phyloP scores from a whole-genome alignment of 257 asterid species.

The Schizonepeta tenuifolia region DNA sequence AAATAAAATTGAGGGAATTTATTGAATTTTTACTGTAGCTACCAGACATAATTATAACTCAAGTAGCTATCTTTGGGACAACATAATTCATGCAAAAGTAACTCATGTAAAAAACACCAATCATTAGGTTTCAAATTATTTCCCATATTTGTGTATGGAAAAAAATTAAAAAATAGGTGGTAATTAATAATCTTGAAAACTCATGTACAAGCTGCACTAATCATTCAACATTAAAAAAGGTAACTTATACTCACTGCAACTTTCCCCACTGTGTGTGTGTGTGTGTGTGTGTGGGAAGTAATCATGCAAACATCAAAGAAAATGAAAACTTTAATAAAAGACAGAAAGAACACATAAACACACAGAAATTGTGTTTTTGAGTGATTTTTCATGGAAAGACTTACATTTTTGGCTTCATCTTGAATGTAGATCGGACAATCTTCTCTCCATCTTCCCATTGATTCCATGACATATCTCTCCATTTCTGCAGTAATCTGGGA shows the following conservation, averaged over 20 bases:
- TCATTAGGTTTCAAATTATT: slow-evolving; percentile 39
- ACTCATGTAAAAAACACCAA: slow-evolving; percentile 40
- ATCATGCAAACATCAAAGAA: slow-evolving; percentile 30
- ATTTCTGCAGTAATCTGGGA: slow-evolving; percentile 71
- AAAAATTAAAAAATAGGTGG: neutral
- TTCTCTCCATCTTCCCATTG: slow-evolving; percentile 72
- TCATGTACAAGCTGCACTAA: slow-evolving; percentile 40
- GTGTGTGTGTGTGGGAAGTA: slow-evolving; percentile 6
- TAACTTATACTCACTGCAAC: too few relatives aligned
- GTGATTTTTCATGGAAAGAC: neutral
- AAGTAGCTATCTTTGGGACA: slow-evolving; percentile 43
- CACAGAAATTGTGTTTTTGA: neutral
- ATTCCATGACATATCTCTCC: slow-evolving; percentile 61
- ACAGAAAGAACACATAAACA: neutral
- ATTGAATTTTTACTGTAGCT: slow-evolving; percentile 5
- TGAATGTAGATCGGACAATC: slow-evolving; percentile 69
- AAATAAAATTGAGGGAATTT: neutral
- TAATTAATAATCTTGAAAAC: slow-evolving; percentile 19
- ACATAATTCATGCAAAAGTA: slow-evolving; percentile 45
- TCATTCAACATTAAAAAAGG: slow-evolving; percentile 37
- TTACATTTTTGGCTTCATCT: slow-evolving; percentile 75
- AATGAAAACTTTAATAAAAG: neutral
- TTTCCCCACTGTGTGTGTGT: slow-evolving; percentile 26
- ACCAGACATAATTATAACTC: slow-evolving; percentile 52
- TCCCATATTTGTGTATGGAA: neutral